These are phyloP conservation scores for Rhipidocladum racemiflorum DNA, from an alignment of 176 grass and related monocot genomes.

Conservation along the genomic window DNA sequence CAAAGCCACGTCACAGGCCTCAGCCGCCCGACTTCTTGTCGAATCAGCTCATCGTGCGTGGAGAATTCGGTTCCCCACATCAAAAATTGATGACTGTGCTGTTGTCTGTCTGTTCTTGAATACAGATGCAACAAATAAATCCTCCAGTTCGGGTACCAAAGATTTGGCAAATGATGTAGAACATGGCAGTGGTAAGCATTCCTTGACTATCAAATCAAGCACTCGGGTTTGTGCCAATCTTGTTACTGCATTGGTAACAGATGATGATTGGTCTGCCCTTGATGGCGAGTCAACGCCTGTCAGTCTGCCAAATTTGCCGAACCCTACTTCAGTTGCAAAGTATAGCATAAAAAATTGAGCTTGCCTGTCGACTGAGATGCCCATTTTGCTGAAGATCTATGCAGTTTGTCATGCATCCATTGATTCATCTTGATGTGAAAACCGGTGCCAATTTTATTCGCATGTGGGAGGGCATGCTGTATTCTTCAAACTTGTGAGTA, in stretches of 20 bases:
- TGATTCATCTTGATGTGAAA: slow-evolving; percentile 26
- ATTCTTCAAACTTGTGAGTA: slow-evolving; percentile 16
- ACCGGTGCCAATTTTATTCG: slow-evolving; percentile 30
- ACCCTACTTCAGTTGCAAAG: slow-evolving; percentile 19
- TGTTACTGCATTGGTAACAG: slow-evolving; percentile 18
- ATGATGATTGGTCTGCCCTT: slow-evolving; percentile 34
- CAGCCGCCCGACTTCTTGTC: slow-evolving; percentile 61
- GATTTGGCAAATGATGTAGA: slow-evolving; percentile 13
- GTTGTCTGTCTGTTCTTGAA: slow-evolving; percentile 78
- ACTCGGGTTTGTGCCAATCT: slow-evolving; percentile 30
- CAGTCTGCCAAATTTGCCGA: slow-evolving; percentile 15
- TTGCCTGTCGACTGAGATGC: background rate
- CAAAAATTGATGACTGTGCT: slow-evolving; percentile 70
- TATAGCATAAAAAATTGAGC: slow-evolving; percentile 21
- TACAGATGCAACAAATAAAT: slow-evolving; percentile 31
- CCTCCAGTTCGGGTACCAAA: slow-evolving; percentile 15
- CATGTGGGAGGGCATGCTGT: slow-evolving; percentile 12
- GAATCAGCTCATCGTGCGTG: slow-evolving; percentile 53
- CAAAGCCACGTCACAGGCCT: slow-evolving; percentile 37
- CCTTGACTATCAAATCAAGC: slow-evolving; percentile 34
- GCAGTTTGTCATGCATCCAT: slow-evolving; percentile 22
- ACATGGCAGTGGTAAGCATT: slow-evolving; percentile 33
- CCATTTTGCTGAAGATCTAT: slow-evolving; percentile 9
- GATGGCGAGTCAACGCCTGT: slow-evolving; percentile 4
- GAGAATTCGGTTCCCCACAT: slow-evolving; percentile 49